A percentile compares a stretch with the other conserved stretches of the same genome.
These are phyloP conservation scores for Neurospora sp. DNA, from an alignment of 495 filamentous ascomycete species.

Conservation along the genomic window DNA sequence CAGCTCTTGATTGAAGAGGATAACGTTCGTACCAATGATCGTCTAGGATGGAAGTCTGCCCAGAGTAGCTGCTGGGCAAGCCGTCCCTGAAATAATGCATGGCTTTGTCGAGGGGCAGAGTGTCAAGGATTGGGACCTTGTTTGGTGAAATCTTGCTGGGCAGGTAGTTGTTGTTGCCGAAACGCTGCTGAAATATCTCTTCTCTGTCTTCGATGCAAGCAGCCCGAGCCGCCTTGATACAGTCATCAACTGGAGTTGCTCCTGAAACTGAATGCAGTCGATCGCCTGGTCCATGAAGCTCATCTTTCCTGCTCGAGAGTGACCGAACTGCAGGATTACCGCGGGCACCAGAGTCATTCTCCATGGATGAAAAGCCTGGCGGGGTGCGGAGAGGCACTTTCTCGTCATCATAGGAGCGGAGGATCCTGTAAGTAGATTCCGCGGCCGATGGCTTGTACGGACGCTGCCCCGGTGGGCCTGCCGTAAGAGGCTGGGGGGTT, in stretches of 20 bases:
- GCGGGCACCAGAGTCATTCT: background rate
- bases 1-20: background rate
- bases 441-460: slow-evolving; percentile 22
- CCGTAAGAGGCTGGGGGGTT: slow-evolving; percentile 33
- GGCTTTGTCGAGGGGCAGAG: slow-evolving; percentile 11
- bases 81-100: slow-evolving; percentile 8
- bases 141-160: background rate
- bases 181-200: background rate
- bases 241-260: background rate
- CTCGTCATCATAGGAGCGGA: background rate
- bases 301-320: background rate
- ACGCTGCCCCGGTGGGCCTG: slow-evolving; percentile 38
- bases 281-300: background rate
- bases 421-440: slow-evolving; percentile 10
- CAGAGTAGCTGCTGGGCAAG: slow-evolving; percentile 9
- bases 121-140: slow-evolving; percentile 10
- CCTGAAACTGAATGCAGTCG: background rate
- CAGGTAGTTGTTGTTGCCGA: background rate
- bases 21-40: slow-evolving; percentile 6
- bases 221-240: background rate
- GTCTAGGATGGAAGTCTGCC: background rate
- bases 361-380: background rate
- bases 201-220: background rate
- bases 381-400: background rate
- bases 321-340: background rate